A percentile compares a stretch with the other conserved stretches of the same genome.
Evolutionary conservation across 805 yeast genomes (phyloP).

Genomic region (Schwanniomyces pseudopolymorphus): DNA sequence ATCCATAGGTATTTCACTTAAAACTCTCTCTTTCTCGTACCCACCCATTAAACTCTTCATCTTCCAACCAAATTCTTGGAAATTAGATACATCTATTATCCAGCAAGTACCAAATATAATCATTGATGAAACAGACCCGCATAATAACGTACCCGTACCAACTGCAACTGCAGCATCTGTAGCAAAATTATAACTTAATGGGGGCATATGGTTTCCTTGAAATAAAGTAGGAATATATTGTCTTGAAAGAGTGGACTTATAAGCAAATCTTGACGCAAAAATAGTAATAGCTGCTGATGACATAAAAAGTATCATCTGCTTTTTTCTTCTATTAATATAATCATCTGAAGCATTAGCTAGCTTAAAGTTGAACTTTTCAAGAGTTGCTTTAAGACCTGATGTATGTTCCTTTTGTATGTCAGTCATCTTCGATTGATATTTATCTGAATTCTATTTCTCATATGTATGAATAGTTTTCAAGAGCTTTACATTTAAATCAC

Average conservation of each 20-base stretch:
- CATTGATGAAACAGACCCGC: constrained; percentile 73
- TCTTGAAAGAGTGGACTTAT: constrained; percentile 69
- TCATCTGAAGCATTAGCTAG: constrained; percentile 41
- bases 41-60: constrained; percentile 71
- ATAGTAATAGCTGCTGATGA: constrained; percentile 73
- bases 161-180: constrained; percentile 86
- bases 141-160: constrained; percentile 72
- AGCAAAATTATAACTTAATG: constrained; percentile 69
- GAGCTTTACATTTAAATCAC: neutral
- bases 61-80: constrained; percentile 68
- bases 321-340: constrained; percentile 61
- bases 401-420: neutral
- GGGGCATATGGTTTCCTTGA: constrained; percentile 85
- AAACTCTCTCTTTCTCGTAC: constrained; percentile 51
- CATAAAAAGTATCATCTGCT: constrained; percentile 70
- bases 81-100: constrained; percentile 69
- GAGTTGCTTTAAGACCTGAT: neutral
- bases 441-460: too few species aligned
- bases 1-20: constrained; percentile 46
- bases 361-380: constrained; percentile 22
- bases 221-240: constrained; percentile 74
- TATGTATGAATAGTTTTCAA: too few species aligned
- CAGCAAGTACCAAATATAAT: constrained; percentile 73
- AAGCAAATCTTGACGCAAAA: constrained; percentile 69
- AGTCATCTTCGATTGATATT: neutral